Base-by-base conservation (phyloP, 169 alveolate genomes). In the Toxoplasma gondii region DNA sequence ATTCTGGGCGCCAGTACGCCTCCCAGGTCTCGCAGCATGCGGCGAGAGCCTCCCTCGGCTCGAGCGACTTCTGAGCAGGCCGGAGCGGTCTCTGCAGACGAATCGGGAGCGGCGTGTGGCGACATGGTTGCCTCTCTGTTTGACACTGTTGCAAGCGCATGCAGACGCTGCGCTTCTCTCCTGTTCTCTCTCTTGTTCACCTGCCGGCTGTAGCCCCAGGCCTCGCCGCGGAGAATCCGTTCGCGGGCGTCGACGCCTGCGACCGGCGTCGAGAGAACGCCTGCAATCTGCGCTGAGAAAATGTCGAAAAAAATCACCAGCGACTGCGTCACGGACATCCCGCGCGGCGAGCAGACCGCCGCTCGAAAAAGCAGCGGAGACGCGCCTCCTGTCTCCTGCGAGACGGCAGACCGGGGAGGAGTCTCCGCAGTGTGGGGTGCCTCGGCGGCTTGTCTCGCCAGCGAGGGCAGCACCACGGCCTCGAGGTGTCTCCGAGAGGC, bases 241-340 rank as follows among this genome's bases (percentile, higher is more conserved):
- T 16, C 74, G 74, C 74, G 74, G 7, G 24, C 74, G 74, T 64
- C 74, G 74, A 64, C 74, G 74, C 74, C 74, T 4, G 74, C 22
- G 34, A 64, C n/a, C 29, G 74, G 74, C 9, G 74, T 31, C 74
- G 74, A 16, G 74, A 64, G 74, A 31, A 64, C 74, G 74, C 74
- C 74, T 4, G 74, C 74, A 19, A 64, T 16, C 29, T 64, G 74
- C 74, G 74, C 74, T 1, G 67, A 41, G 34, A 82, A 31, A 9
- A 43, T 49, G 90, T 82, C 90, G 67, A 82, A 82, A 67, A 82
- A 43, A 22, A 82, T 38, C 27, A 82, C 90, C 39, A 82, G 90
- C 41, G 90, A 22, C 90, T 82, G 90, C 90, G 53, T 29, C 67
- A 82, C 69, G 1, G 90, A 31, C 90, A 82, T 82, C n/a, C 67